These are phyloP conservation scores for Acer campestre DNA, from an alignment of 345 rosid species.

Conservation along the genomic window DNA sequence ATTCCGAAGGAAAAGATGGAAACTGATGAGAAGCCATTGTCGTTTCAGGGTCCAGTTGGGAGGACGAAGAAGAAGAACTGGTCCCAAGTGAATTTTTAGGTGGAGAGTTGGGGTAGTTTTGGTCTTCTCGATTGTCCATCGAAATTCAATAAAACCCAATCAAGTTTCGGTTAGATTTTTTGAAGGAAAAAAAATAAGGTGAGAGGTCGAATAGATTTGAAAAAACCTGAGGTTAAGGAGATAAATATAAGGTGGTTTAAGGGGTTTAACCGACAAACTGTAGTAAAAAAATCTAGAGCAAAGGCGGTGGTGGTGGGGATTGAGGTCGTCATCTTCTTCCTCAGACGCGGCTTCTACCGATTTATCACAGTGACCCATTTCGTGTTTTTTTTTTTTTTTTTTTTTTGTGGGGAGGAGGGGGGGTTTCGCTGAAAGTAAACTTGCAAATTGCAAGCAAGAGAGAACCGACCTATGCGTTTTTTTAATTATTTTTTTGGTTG, in stretches of 20 bases:
- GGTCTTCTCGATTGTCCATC: slow-evolving; percentile 24
- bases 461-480: slow-evolving; percentile 1
- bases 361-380: slow-evolving; percentile 15
- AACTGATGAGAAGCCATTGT: slow-evolving; percentile 10
- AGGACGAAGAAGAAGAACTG: slow-evolving; percentile 8
- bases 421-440: neutral
- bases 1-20: slow-evolving; percentile 32
- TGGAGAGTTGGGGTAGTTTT: slow-evolving; percentile 28
- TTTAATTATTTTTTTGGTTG: neutral
- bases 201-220: neutral
- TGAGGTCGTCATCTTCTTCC: slow-evolving; percentile 13
- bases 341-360: slow-evolving; percentile 13
- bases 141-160: neutral
- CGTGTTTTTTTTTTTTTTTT: neutral
- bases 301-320: slow-evolving; percentile 46
- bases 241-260: slow-evolving; percentile 23
- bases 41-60: slow-evolving; percentile 25
- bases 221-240: neutral
- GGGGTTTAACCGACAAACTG: slow-evolving; percentile 51
- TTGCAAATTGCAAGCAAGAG: neutral
- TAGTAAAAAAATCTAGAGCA: slow-evolving; percentile 30
- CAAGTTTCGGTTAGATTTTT: neutral
- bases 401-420: no score
- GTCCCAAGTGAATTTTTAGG: slow-evolving; percentile 17
- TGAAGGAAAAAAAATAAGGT: no score